Evolutionary conservation across 768 basidiomycete genomes (phyloP).

Genomic region (Xanthoconium purpureum): DNA sequence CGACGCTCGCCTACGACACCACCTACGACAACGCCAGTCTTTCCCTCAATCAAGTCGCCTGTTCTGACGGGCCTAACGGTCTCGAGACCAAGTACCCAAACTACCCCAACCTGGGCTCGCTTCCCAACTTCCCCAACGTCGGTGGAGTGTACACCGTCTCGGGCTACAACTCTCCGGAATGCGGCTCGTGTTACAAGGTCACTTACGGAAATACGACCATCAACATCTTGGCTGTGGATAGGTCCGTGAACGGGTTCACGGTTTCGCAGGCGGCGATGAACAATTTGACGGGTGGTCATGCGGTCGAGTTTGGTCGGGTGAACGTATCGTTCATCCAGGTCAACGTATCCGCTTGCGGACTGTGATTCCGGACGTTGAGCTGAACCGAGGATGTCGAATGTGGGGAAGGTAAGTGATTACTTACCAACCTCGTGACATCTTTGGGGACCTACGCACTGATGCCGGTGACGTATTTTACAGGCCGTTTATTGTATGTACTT

Average conservation of each 20-base stretch:
- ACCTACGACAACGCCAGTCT: conserved; percentile 33
- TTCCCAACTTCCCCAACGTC: conserved; percentile 38
- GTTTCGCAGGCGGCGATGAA: conserved; percentile 29
- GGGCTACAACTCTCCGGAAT: conserved; percentile 23
- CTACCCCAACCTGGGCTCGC: conserved; percentile 37
- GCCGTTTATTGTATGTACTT: neutral
- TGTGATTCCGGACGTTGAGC: neutral
- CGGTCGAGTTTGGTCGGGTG: conserved; percentile 16
- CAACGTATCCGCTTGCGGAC: neutral
- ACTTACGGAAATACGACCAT: conserved; percentile 35
- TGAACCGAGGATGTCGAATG: neutral
- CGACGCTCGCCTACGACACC: conserved; percentile 37
- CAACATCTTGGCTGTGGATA: conserved; percentile 55
- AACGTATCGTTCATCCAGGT: conserved; percentile 9
- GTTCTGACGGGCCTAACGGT: conserved; percentile 39
- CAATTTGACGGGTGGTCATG: conserved; percentile 15
- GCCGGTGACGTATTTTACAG: conserved; percentile 3
- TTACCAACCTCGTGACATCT: neutral
- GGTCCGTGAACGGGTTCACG: conserved; percentile 41
- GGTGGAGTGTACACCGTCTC: conserved; percentile 29
- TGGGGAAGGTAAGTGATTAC: conserved; percentile 1
- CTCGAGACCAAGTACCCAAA: conserved; percentile 26
- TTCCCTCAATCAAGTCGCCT: conserved; percentile 33
- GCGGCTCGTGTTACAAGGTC: conserved; percentile 32
- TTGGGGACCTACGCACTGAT: neutral